Conservation (phyloP, 805 yeast species). For the Teunomyces kruisii region DNA sequence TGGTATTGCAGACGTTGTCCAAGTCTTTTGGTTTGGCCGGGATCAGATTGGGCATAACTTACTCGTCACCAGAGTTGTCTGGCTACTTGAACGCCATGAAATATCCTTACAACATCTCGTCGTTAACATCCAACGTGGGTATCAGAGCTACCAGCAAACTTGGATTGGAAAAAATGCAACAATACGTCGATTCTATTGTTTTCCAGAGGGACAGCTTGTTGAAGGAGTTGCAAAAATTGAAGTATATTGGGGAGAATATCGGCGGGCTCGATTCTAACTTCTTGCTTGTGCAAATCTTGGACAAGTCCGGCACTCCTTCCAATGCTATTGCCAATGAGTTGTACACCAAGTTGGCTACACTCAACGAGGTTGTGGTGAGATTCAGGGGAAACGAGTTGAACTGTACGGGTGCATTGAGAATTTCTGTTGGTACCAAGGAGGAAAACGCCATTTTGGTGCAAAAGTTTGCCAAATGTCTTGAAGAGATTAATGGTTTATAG, state of each 20-base stretch:
- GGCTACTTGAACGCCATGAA: slow-evolving; percentile 80
- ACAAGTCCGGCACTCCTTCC: slow-evolving; percentile 60
- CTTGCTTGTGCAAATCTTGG: slow-evolving; percentile 68
- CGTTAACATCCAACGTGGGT: slow-evolving; percentile 76
- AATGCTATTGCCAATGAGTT: slow-evolving; percentile 64
- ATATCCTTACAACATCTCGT: slow-evolving; percentile 92
- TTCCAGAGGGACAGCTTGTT: slow-evolving; percentile 57
- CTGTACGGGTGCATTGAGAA: slow-evolving; percentile 83
- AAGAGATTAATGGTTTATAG: neutral
- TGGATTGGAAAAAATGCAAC: slow-evolving; percentile 60
- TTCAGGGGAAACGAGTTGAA: slow-evolving; percentile 90
- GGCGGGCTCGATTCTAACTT: slow-evolving; percentile 91
- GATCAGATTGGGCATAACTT: slow-evolving; percentile 84
- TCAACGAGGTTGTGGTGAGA: slow-evolving; percentile 79
- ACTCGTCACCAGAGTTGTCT: slow-evolving; percentile 59
- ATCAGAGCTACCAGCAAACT: slow-evolving; percentile 61
- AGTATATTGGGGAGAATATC: slow-evolving; percentile 68
- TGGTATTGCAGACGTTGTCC: slow-evolving; percentile 88
- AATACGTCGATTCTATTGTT: slow-evolving; percentile 48
- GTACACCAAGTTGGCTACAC: slow-evolving; percentile 69
- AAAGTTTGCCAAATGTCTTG: slow-evolving; percentile 34
- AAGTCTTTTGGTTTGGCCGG: slow-evolving; percentile 97
- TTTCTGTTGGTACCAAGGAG: slow-evolving; percentile 79
- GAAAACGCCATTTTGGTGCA: slow-evolving; percentile 65
- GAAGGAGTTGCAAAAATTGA: slow-evolving; percentile 51